Base-by-base conservation (phyloP, 2,329 filamentous ascomycete genomes). In the Plectosphaerella sp. region DNA sequence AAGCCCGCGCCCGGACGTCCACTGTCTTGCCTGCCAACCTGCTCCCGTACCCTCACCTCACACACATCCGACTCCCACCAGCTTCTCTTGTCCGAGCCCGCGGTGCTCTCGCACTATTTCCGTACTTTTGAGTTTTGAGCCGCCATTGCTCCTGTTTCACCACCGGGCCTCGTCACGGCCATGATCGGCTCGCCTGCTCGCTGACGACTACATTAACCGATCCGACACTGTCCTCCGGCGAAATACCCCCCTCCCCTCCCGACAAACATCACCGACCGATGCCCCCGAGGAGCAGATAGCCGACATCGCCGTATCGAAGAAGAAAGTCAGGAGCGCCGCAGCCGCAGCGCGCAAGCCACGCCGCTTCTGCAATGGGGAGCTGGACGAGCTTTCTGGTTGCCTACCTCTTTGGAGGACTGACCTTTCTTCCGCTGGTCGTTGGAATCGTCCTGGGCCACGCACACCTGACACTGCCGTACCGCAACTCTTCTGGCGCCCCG, bases 361-460 rank as follows among this genome's bases (percentile, higher is more conserved):
- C 41, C 9, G 41, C 16, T 12, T 52, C 64, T 18, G 64, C 63
- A 59, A 82, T 83, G 79, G 73, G 71, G 56, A 65, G 69, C 61
- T 81, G 77, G 72, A 73, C 73, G 33, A 66, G 67, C 61, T 84
- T 93, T 64, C 75, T 95, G 58, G 69, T 88, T 64, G 80, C 88
- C 67, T 97, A 96, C 76, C 67, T 96, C 59, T 72, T 96, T 54
- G 92, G 92, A 70, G 93, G 92, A 62, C 68, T 97, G 64, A 96
- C 92, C 53, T 93, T 97, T 66, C 66, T 96, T 53, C 92, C 92
- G 28, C 74, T 96, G 4, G 62, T 91, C 54, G 57, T 92, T 49
- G 65, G 72, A 45, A 69, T 80, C 47, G 61, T 89, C 52, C 64
- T 92, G 50, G 65, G 83, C 35, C 83, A 91, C 67, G 83, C 83